Base-by-base conservation (phyloP, 345 rosid species). In the Tarenaya hassleriana region DNA sequence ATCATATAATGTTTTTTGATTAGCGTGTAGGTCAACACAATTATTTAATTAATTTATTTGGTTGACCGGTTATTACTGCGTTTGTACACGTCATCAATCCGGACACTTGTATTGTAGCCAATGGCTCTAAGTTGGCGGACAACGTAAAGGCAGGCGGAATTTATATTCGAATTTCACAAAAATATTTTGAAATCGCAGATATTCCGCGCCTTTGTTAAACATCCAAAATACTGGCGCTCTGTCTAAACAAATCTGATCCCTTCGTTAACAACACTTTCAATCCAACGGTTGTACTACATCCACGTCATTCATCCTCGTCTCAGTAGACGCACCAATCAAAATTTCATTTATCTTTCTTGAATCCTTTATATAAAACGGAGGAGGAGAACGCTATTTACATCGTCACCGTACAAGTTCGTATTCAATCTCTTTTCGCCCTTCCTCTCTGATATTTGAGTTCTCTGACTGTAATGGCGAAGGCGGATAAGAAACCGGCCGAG, bases 241-340 rank as follows among this genome's bases (percentile, higher is more conserved):
- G 0, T 2, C 4, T 7, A 13, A 42, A 18, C 14, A 18, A 40
- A 67, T 67, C 71, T 43, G 6, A 34, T 13, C 71, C 67, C 14
- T 67, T 50, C 61, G 48, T 47, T 10, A 10, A 14, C 3, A 17
- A 1, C 8, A 4, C 11, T n/a, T 47, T 8, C 4, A 7, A 67
- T 60, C 53, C 8, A 8, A 48, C 62, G 17, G 5, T 7, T 21
- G 0, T 0, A 0, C 0, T 0, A 0, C 0, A 0, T 14, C 43
- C 71, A 61, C 71, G 67, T 49, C 48, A 61, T 0, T 0, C 0
- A 67, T 67, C 62, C 52, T 18, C 34, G 17, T 55, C 10, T 18
- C 5, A 9, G 7, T 10, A 35, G 7, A 1, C 35, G 4, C 34
- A 9, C 71, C 58, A 61, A 67, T 61, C 1, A 55, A 1, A 35